Percentiles rank a stretch among this genome's conserved stretches.
Conservation (phyloP, 495 filamentous ascomycete species). For the Coniosporium apollinis region DNA sequence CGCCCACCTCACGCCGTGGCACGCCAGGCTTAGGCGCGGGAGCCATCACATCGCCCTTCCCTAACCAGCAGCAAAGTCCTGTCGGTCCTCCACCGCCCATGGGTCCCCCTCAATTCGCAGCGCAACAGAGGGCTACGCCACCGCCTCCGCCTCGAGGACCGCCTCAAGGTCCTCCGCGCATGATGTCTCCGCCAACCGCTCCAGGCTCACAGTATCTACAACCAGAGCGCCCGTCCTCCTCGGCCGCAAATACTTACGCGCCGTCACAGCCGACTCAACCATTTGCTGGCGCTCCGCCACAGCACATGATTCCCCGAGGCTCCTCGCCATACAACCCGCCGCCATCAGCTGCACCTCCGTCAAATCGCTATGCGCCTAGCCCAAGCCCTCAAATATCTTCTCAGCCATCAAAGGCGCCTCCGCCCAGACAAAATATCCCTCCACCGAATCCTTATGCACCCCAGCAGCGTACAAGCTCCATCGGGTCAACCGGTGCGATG, state of each 20-base stretch:
- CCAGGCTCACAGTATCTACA: constrained; percentile 30
- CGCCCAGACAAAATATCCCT: constrained; percentile 18
- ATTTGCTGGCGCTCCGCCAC: constrained; percentile 29
- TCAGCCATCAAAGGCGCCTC: constrained; percentile 8
- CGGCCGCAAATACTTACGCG: constrained; percentile 57
- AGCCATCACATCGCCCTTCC: constrained; percentile 49
- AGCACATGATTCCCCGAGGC: constrained; percentile 47
- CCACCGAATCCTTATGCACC: constrained; percentile 21
- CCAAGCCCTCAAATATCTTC: constrained; percentile 28
- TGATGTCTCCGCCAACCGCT: constrained; percentile 34
- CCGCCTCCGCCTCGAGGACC: constrained; percentile 44
- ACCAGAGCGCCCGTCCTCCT: constrained; percentile 35
- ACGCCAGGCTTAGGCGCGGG: constrained; percentile 47
- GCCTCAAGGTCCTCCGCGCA: constrained; percentile 36
- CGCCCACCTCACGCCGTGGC: constrained; percentile 45
- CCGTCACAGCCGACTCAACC: constrained; percentile 36
- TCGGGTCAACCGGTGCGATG: constrained; percentile 9
- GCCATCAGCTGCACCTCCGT: constrained; percentile 52
- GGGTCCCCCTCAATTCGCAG: constrained; percentile 27
- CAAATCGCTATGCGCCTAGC: constrained; percentile 74
- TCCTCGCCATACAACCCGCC: constrained; percentile 82
- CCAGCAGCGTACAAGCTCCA: constrained; percentile 3
- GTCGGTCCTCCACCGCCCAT: constrained; percentile 24
- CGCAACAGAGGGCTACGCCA: constrained; percentile 26
- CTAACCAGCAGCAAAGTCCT: constrained; percentile 32